Evolutionary conservation across 306 rosid species (phyloP).

Genomic region (Vigna reflexopilosa): DNA sequence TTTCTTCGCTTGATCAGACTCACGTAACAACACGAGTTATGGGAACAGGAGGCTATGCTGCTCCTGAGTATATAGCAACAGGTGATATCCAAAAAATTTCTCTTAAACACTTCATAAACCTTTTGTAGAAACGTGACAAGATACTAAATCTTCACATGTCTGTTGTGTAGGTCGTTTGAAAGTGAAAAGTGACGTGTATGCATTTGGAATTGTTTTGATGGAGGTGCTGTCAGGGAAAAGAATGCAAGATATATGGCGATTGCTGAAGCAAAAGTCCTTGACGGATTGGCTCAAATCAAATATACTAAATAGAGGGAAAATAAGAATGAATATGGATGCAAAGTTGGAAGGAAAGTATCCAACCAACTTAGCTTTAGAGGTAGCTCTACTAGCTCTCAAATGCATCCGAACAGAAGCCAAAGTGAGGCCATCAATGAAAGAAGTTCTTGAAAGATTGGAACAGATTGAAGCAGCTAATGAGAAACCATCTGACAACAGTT

Average conservation of each 20-base stretch:
- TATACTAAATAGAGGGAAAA: conserved; percentile 62
- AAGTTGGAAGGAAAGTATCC: conserved; percentile 83
- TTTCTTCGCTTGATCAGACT: conserved; percentile 68
- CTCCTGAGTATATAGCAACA: conserved; percentile 80
- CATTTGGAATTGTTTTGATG: conserved; percentile 80
- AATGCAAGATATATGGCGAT: neutral
- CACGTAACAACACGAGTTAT: conserved; percentile 76
- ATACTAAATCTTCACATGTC: conserved; percentile 20
- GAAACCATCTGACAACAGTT: neutral
- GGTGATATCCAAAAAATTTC: conserved; percentile 52
- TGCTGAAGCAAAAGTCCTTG: neutral
- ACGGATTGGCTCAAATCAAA: neutral
- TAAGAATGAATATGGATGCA: conserved; percentile 72
- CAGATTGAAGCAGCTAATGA: conserved; percentile 65
- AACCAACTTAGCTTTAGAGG: conserved; percentile 62
- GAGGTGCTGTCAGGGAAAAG: conserved; percentile 75
- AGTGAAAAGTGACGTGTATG: conserved; percentile 85
- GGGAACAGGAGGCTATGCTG: conserved; percentile 85
- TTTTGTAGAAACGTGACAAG: neutral
- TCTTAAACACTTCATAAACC: neutral
- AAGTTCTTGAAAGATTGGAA: conserved; percentile 72
- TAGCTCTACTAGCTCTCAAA: conserved; percentile 72
- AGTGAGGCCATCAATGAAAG: conserved; percentile 80
- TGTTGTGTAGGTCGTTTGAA: conserved; percentile 69
- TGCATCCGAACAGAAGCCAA: conserved; percentile 70